These are phyloP conservation scores for Populus simonii DNA, from an alignment of 345 rosid genomes.

Conservation along the genomic window DNA sequence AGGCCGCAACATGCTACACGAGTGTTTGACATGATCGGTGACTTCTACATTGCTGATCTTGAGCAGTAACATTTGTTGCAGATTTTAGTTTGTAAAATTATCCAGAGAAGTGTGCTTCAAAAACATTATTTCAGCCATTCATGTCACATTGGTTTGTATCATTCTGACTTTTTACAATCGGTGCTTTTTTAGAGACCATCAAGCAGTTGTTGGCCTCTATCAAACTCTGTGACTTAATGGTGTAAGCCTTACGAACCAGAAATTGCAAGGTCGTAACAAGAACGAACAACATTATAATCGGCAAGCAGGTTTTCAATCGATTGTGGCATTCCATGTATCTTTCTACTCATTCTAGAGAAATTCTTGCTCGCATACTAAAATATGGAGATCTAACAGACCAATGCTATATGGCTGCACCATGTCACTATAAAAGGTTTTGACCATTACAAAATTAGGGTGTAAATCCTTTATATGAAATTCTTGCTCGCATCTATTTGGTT, in stretches of 20 bases:
- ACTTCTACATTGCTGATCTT: constrained; percentile 71
- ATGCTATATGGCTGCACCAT: neutral
- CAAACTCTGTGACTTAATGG: neutral
- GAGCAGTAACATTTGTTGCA: constrained; percentile 18
- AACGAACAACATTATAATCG: too few species aligned
- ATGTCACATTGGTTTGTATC: neutral
- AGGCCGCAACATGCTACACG: constrained; percentile 85
- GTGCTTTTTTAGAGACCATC: neutral
- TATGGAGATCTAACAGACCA: too few species aligned
- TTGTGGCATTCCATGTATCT: too few species aligned
- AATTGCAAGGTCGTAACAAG: too few species aligned
- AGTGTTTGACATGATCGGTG: constrained; percentile 79
- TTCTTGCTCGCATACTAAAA: too few species aligned
- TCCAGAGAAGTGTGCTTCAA: neutral
- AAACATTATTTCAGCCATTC: neutral
- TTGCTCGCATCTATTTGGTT: neutral
- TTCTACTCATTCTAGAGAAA: too few species aligned
- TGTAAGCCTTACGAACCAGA: neutral
- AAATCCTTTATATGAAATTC: neutral
- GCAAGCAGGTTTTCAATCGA: too few species aligned
- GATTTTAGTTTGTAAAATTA: neutral
- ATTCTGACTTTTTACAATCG: neutral
- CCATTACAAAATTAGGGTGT: neutral
- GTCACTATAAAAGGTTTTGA: neutral
- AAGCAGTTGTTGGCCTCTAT: neutral